Conservation (phyloP, 139 green algal genomes). For the Tetraselmis chui region DNA sequence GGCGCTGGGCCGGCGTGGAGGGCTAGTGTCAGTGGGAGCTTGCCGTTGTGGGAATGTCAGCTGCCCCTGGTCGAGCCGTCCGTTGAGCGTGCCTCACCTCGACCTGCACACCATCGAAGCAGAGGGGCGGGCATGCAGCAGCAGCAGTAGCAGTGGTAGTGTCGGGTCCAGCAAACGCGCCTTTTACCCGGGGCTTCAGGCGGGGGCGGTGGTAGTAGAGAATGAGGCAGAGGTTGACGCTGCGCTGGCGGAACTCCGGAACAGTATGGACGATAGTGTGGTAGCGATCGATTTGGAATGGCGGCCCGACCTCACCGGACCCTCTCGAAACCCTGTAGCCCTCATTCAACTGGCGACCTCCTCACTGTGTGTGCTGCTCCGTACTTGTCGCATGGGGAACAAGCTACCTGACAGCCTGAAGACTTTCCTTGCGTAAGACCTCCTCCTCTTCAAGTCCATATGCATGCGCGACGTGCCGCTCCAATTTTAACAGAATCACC, state of each 20-base stretch:
- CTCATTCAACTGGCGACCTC: constrained; percentile 29
- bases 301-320: constrained; percentile 23
- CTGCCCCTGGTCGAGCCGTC: not conserved
- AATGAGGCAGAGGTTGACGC: constrained; percentile 11
- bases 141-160: too few species aligned
- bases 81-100: not conserved
- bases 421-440: constrained; percentile 24
- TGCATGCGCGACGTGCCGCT: too few species aligned
- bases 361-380: constrained; percentile 24
- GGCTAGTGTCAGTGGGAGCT: not conserved
- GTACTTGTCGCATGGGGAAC: constrained; percentile 15
- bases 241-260: constrained; percentile 24
- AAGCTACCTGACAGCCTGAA: constrained; percentile 25
- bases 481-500: too few species aligned
- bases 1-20: too few species aligned
- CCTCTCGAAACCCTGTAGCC: constrained; percentile 15
- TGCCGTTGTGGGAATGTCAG: not conserved
- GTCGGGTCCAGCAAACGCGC: not conserved
- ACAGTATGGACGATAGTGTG: constrained; percentile 35
- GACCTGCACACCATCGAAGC: not conserved
- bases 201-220: constrained; percentile 42
- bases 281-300: constrained; percentile 59
- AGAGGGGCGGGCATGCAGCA: not conserved
- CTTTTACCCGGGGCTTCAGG: not conserved
- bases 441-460: not conserved